A percentile compares a stretch with the other conserved stretches of the same genome.
phyloP scores from a whole-genome alignment of 2,329 filamentous ascomycete genomes.

The Davidsoniella eucalypti region DNA sequence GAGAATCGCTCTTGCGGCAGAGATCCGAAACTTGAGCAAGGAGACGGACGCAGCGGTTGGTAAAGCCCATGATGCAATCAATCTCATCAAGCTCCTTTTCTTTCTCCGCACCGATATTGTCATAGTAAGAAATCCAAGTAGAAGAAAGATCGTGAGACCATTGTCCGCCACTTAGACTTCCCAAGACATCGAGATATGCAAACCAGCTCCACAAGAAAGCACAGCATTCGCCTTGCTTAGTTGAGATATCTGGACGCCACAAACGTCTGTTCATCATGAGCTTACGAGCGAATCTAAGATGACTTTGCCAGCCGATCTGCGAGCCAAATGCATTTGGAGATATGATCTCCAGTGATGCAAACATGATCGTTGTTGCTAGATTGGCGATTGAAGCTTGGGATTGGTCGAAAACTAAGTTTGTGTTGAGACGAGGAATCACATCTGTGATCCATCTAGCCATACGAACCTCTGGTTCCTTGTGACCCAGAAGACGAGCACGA shows the following conservation, averaged over 20 bases:
- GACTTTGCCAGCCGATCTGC: conserved; percentile 65
- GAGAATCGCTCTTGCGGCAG: conserved; percentile 48
- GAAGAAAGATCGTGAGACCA: conserved; percentile 31
- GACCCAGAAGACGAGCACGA: conserved; percentile 54
- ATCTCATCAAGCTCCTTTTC: conserved; percentile 46
- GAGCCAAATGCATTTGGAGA: conserved; percentile 68
- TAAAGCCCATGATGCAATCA: conserved; percentile 53
- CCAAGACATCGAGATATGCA: conserved; percentile 67
- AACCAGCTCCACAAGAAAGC: conserved; percentile 69
- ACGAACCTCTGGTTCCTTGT: conserved; percentile 57
- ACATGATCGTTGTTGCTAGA: conserved; percentile 69
- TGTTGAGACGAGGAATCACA: conserved; percentile 41
- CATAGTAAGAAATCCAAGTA: conserved; percentile 33
- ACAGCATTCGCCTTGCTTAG: conserved; percentile 32
- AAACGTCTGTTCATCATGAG: conserved; percentile 42
- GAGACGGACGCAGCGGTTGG: conserved; percentile 31
- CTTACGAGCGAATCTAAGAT: conserved; percentile 58
- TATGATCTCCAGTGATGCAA: conserved; percentile 69
- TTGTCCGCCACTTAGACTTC: conserved; percentile 47
- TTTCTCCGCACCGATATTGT: conserved; percentile 31
- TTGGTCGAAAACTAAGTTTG: neutral
- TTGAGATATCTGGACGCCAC: conserved; percentile 11
- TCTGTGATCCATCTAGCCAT: conserved; percentile 69
- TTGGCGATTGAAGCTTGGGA: conserved; percentile 25
- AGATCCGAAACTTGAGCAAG: conserved; percentile 49